Conservation (phyloP, 169 alveolate species). For the Besnoitia besnoiti region DNA sequence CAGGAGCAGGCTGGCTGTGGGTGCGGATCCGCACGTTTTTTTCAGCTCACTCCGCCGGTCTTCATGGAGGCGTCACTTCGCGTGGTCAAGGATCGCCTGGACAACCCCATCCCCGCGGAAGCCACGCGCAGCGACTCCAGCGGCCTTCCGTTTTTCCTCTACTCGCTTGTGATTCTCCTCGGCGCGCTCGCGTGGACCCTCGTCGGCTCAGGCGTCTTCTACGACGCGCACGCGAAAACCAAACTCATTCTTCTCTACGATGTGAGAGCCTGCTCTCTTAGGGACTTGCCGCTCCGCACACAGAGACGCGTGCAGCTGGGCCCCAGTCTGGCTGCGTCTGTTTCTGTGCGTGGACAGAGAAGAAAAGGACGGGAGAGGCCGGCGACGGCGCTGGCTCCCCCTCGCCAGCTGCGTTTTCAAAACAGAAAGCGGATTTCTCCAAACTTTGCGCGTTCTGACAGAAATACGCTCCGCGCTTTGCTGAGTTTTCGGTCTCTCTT, state of each 20-base stretch:
- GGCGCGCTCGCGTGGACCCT: background rate
- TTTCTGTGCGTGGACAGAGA: too few relatives aligned
- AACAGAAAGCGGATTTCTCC: too few relatives aligned
- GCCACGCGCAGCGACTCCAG: background rate
- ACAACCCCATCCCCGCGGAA: constrained; percentile 28
- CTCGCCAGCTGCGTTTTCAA: too few relatives aligned
- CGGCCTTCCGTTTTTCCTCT: background rate
- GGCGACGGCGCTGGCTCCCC: background rate
- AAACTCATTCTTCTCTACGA: constrained; percentile 27
- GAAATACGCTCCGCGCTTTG: background rate
- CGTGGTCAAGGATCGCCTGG: background rate
- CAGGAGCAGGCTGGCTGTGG: too few relatives aligned
- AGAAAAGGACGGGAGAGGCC: background rate
- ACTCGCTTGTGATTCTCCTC: background rate
- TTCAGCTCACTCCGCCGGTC: constrained; percentile 24
- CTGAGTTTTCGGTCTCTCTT: background rate
- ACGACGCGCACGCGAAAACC: constrained; percentile 6
- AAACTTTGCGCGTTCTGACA: too few relatives aligned
- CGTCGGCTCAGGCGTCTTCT: constrained; percentile 14
- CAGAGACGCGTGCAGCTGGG: background rate
- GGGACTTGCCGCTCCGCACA: constrained; percentile 4
- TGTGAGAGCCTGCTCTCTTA: background rate
- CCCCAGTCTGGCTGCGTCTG: too few relatives aligned
- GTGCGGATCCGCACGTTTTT: background rate
- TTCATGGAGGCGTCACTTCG: constrained; percentile 23